These are phyloP conservation scores for Pichia deserticola DNA, from an alignment of 805 yeast species.

Conservation along the genomic window DNA sequence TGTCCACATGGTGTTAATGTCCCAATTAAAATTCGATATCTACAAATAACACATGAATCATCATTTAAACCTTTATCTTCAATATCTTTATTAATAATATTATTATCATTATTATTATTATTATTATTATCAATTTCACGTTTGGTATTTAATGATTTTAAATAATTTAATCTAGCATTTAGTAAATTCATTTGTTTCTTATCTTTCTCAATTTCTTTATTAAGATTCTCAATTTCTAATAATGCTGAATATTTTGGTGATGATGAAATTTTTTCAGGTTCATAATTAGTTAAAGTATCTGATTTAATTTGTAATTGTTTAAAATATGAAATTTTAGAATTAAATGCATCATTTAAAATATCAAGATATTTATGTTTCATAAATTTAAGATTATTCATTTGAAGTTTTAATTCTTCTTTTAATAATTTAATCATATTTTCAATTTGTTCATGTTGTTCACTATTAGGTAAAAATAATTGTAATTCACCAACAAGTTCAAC, in stretches of 20 bases:
- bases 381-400: slow-evolving; percentile 33
- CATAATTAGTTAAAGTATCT: slow-evolving; percentile 61
- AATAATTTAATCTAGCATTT: slow-evolving; percentile 40
- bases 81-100: too few species aligned
- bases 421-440: slow-evolving; percentile 8
- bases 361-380: slow-evolving; percentile 44
- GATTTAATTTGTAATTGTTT: slow-evolving; percentile 80
- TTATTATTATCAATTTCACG: slow-evolving; percentile 4
- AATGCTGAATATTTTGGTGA: slow-evolving; percentile 20
- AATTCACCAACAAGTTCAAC: slow-evolving; percentile 18
- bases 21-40: slow-evolving; percentile 62
- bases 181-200: slow-evolving; percentile 12
- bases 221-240: slow-evolving; percentile 10
- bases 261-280: slow-evolving; percentile 19
- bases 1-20: slow-evolving; percentile 89
- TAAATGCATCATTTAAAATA: slow-evolving; percentile 58
- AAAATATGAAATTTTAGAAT: slow-evolving; percentile 75
- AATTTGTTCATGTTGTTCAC: neutral
- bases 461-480: slow-evolving; percentile 2
- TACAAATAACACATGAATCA: slow-evolving; percentile 70
- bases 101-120: too few species aligned
- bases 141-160: slow-evolving; percentile 32
- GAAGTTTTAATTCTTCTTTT: slow-evolving; percentile 33
- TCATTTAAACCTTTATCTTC: slow-evolving; percentile 26
- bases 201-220: slow-evolving; percentile 12